Conservation (phyloP, 306 rosid species). For the Dalbergia cultrata region DNA sequence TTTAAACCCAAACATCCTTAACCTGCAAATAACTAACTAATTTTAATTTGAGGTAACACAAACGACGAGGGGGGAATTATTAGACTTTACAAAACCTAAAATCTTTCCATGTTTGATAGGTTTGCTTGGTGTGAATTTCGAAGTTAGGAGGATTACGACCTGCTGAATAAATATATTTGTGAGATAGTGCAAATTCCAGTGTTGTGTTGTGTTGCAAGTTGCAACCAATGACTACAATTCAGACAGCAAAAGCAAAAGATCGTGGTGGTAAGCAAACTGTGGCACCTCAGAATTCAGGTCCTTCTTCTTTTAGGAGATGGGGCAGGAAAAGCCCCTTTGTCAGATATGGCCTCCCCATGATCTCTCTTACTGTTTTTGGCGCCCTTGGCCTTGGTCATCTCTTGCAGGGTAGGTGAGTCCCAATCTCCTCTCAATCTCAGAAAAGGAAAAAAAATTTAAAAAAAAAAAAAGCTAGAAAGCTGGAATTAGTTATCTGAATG, state of each 20-base stretch:
- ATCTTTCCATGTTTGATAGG: not conserved
- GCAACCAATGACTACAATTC: constrained; percentile 45
- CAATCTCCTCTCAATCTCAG: not conserved
- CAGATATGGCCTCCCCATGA: constrained; percentile 93
- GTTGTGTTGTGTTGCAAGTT: constrained; percentile 7
- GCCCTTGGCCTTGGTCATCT: constrained; percentile 89
- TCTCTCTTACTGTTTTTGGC: constrained; percentile 86
- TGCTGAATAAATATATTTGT: not conserved
- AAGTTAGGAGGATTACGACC: not conserved
- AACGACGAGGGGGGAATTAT: not conserved
- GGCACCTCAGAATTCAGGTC: constrained; percentile 43
- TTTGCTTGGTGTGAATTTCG: not conserved
- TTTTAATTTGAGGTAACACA: not conserved
- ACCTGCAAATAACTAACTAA: too few relatives aligned
- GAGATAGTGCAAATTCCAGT: not conserved
- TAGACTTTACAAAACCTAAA: not conserved
- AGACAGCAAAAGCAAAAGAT: constrained; percentile 43
- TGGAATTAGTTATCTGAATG: too few relatives aligned
- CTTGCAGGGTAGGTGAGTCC: constrained; percentile 80
- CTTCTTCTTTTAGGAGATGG: constrained; percentile 69
- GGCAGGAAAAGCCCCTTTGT: constrained; percentile 82
- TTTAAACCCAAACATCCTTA: not conserved
- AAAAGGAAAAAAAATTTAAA: too few relatives aligned
- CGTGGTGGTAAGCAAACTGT: constrained; percentile 35
- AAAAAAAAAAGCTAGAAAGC: too few relatives aligned